phyloP scores from a whole-genome alignment of 495 filamentous ascomycete species.

The Entonaema liquescens region DNA sequence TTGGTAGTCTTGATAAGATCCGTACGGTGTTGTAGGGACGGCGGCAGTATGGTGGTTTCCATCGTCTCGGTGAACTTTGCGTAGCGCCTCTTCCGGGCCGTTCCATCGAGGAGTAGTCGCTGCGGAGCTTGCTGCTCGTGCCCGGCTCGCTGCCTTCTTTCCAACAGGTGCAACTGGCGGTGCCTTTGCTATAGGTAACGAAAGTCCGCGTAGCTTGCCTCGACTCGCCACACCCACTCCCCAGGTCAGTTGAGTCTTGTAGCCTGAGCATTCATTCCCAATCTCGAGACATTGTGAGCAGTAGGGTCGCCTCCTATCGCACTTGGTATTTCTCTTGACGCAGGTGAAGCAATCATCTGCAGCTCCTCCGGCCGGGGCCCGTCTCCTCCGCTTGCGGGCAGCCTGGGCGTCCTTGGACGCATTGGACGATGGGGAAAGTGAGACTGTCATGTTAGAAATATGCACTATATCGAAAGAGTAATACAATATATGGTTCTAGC shows the following conservation, averaged over 20 bases:
- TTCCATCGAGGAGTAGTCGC: constrained; percentile 51
- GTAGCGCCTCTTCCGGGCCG: constrained; percentile 48
- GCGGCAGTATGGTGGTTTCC: constrained; percentile 35
- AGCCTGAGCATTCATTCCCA: constrained; percentile 93
- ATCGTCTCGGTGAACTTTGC: constrained; percentile 39
- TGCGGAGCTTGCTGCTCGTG: constrained; percentile 51
- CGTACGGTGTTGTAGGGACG: constrained; percentile 48
- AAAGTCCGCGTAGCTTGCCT: constrained; percentile 90
- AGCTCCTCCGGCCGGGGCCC: constrained; percentile 88
- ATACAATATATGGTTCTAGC: constrained; percentile 41
- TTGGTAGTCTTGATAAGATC: constrained; percentile 47
- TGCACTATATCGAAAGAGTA: constrained; percentile 35
- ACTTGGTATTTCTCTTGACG: constrained; percentile 79
- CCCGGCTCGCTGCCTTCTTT: constrained; percentile 55
- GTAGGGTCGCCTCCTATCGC: constrained; percentile 92
- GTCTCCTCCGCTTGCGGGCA: constrained; percentile 80
- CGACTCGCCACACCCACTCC: constrained; percentile 96
- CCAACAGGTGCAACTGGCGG: constrained; percentile 60
- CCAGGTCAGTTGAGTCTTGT: constrained; percentile 98
- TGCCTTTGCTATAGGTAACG: constrained; percentile 81
- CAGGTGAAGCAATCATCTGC: constrained; percentile 97
- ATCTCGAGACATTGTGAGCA: constrained; percentile 93
- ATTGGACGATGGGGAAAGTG: constrained; percentile 51
- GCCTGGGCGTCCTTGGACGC: constrained; percentile 55
- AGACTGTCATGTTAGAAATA: constrained; percentile 56